phyloP scores from a whole-genome alignment of 331 rosid species.

The Quercus tomentella region DNA sequence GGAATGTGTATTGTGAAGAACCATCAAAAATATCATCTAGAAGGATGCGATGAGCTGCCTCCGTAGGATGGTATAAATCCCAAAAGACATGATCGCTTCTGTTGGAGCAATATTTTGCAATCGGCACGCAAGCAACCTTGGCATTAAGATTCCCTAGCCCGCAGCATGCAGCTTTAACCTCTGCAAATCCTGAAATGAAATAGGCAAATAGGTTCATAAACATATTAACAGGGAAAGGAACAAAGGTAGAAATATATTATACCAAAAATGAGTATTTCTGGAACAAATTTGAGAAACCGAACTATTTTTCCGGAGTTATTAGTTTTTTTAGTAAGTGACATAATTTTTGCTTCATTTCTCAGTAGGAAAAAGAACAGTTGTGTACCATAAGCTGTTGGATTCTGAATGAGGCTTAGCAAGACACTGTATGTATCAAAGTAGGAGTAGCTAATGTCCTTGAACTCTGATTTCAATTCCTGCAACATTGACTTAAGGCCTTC shows the following conservation, averaged over 20 bases:
- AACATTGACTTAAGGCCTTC: constrained; percentile 51
- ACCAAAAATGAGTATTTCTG: neutral
- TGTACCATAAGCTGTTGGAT: constrained; percentile 52
- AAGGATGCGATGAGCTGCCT: constrained; percentile 48
- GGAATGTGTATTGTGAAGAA: constrained; percentile 44
- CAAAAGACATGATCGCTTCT: constrained; percentile 68
- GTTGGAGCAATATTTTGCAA: constrained; percentile 52
- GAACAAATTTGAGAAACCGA: neutral
- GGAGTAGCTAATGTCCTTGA: constrained; percentile 42
- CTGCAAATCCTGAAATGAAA: constrained; percentile 57
- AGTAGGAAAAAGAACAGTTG: neutral
- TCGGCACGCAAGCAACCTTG: constrained; percentile 43
- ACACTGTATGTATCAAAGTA: constrained; percentile 52
- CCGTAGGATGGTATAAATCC: constrained; percentile 77
- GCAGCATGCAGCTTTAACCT: constrained; percentile 66
- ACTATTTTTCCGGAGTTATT: neutral
- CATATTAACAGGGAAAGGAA: neutral
- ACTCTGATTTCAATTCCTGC: constrained; percentile 38
- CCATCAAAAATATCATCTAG: constrained; percentile 47
- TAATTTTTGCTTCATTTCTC: neutral
- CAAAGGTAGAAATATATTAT: neutral
- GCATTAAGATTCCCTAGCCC: constrained; percentile 66
- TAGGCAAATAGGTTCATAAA: neutral
- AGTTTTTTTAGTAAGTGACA: too few species aligned
- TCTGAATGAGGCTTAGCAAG: constrained; percentile 34